These are phyloP conservation scores for Martiniozyma asiatica DNA, from an alignment of 1,139 yeast genomes.

Conservation along the genomic window DNA sequence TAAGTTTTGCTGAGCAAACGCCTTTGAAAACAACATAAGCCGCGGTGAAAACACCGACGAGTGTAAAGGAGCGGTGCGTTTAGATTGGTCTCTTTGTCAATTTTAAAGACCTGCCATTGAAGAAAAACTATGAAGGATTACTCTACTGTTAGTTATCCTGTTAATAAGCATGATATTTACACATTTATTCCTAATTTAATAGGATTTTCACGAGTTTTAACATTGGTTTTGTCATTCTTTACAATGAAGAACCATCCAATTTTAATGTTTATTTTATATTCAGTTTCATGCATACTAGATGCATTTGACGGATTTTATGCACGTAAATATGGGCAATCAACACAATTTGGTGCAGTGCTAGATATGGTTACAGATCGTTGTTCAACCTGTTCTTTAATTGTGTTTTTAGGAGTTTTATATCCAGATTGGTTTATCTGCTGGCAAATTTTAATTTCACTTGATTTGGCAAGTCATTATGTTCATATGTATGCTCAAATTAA, in stretches of 20 bases:
- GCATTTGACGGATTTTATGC: conserved; percentile 98
- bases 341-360: conserved; percentile 88
- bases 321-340: conserved; percentile 76
- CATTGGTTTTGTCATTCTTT: conserved; percentile 68
- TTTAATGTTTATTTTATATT: conserved; percentile 54
- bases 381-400: conserved; percentile 83
- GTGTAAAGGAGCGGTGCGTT: too few species aligned
- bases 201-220: conserved; percentile 73
- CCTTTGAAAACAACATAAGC: too few species aligned
- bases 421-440: conserved; percentile 58
- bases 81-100: too few species aligned
- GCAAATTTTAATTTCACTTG: conserved; percentile 79
- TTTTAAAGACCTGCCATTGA: too few species aligned
- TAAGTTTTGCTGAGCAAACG: too few species aligned
- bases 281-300: conserved; percentile 82
- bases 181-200: conserved; percentile 77
- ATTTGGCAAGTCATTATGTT: conserved; percentile 92
- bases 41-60: too few species aligned
- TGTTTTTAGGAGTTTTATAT: conserved; percentile 71
- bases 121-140: not conserved
- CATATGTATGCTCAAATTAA: conserved; percentile 94
- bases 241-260: conserved; percentile 80
- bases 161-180: conserved; percentile 15
- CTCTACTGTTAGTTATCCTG: conserved; percentile 9
- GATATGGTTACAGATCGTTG: conserved; percentile 99